Conservation (phyloP, 202 grass and related monocot species). For the Carex arenaria region DNA sequence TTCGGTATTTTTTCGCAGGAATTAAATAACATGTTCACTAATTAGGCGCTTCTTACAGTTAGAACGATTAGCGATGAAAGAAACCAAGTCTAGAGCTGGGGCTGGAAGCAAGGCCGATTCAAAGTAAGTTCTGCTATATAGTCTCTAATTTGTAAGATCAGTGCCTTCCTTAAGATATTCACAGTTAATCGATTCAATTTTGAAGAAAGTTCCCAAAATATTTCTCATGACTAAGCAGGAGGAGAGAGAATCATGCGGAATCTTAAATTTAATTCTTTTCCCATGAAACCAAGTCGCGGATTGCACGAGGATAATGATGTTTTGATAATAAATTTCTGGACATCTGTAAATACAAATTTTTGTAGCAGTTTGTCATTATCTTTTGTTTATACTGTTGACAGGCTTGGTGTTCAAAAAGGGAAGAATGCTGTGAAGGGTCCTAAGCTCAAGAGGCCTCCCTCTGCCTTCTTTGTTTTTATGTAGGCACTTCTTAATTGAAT, state of each 20-base stretch:
- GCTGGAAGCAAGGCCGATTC: slow-evolving; percentile 5
- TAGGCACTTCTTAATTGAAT: neutral
- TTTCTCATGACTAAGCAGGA: neutral
- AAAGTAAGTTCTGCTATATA: slow-evolving; percentile 7
- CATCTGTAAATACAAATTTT: neutral
- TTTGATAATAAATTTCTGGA: neutral
- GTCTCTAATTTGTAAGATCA: neutral
- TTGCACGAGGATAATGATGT: neutral
- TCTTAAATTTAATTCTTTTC: neutral
- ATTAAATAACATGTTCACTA: neutral
- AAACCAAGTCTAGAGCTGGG: slow-evolving; percentile 16
- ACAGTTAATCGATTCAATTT: neutral
- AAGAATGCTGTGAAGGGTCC: slow-evolving; percentile 27
- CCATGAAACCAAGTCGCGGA: neutral
- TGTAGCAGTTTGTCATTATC: neutral
- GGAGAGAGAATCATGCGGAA: neutral
- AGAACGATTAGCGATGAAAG: slow-evolving; percentile 21
- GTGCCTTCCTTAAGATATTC: neutral
- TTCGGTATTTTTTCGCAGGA: neutral
- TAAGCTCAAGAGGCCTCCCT: slow-evolving; percentile 44
- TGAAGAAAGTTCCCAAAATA: neutral
- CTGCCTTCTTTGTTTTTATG: slow-evolving; percentile 51
- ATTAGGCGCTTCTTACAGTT: neutral
- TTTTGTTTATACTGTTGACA: neutral
- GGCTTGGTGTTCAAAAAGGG: slow-evolving; percentile 29